phyloP scores from a whole-genome alignment of 164 flowering plant species.

The Aristolochia contorta region DNA sequence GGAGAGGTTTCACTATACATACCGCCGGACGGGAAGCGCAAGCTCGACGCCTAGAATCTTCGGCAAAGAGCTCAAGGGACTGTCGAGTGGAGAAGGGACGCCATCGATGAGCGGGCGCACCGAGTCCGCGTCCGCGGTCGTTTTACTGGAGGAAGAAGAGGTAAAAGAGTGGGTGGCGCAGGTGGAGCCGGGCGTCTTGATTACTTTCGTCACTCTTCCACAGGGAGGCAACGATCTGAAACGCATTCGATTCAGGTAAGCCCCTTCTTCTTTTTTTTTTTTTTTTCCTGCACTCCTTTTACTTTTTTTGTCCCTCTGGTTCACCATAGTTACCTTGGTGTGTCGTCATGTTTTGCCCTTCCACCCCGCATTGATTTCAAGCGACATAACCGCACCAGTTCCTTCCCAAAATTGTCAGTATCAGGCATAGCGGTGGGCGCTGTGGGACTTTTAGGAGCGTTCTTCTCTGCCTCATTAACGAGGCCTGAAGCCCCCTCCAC shows the following conservation, averaged over 20 bases:
- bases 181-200: conserved; percentile 93
- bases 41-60: conserved; percentile 54
- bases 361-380: no score
- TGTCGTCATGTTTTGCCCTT: no score
- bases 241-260: conserved; percentile 87
- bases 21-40: conserved; percentile 56
- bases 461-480: no score
- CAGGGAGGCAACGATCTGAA: conserved; percentile 90
- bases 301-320: no score
- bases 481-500: no score
- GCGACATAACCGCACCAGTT: no score
- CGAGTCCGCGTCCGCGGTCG: conserved; percentile 32
- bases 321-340: no score
- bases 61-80: conserved; percentile 69
- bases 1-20: conserved; percentile 48
- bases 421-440: no score
- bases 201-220: conserved; percentile 75
- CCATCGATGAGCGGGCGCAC: conserved; percentile 60
- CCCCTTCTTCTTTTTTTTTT: background rate
- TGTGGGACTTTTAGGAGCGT: no score
- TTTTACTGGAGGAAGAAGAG: conserved; percentile 80
- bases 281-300: background rate
- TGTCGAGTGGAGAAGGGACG: conserved; percentile 79
- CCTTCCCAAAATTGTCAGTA: no score
- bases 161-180: conserved; percentile 96